phyloP scores from a whole-genome alignment of 2,329 filamentous ascomycete genomes.

The Tricladium varicosporioides region DNA sequence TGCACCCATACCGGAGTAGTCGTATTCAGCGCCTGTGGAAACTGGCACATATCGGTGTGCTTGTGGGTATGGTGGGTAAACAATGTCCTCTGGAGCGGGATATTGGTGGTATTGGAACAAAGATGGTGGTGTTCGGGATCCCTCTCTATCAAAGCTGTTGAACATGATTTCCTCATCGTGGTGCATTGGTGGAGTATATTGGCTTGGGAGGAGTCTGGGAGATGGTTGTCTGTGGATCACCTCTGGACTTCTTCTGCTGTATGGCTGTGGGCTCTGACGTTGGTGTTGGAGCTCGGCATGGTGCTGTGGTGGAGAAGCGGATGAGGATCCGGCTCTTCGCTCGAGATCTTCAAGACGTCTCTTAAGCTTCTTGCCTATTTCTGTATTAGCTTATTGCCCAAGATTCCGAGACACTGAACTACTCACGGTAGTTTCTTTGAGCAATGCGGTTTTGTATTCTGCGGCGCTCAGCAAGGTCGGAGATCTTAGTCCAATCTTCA shows the following conservation, averaged over 20 bases:
- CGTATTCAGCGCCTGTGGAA: conserved; percentile 44
- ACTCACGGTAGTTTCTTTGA: conserved; percentile 92
- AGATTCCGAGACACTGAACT: not conserved
- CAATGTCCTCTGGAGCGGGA: conserved; percentile 61
- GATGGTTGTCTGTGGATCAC: conserved; percentile 38
- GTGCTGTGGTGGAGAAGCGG: conserved; percentile 53
- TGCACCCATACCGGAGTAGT: conserved; percentile 46
- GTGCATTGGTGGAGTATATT: conserved; percentile 61
- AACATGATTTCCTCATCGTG: conserved; percentile 67
- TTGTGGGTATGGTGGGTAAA: conserved; percentile 58
- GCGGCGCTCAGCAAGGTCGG: conserved; percentile 88
- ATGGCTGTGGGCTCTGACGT: conserved; percentile 28
- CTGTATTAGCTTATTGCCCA: conserved; percentile 14
- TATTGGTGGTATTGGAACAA: conserved; percentile 68
- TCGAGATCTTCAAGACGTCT: conserved; percentile 83
- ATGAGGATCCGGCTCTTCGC: conserved; percentile 67
- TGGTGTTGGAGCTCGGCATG: conserved; percentile 45
- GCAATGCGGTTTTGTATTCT: conserved; percentile 97
- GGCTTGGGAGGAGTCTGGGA: conserved; percentile 45
- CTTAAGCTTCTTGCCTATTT: conserved; percentile 85
- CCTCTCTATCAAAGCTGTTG: conserved; percentile 63
- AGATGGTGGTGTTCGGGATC: conserved; percentile 70
- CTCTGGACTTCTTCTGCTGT: conserved; percentile 29
- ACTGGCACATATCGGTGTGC: conserved; percentile 53
- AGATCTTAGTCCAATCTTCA: conserved; percentile 99